Evolutionary conservation across 2,329 filamentous ascomycete species (phyloP).

Genomic region (Nothopassalora personata): DNA sequence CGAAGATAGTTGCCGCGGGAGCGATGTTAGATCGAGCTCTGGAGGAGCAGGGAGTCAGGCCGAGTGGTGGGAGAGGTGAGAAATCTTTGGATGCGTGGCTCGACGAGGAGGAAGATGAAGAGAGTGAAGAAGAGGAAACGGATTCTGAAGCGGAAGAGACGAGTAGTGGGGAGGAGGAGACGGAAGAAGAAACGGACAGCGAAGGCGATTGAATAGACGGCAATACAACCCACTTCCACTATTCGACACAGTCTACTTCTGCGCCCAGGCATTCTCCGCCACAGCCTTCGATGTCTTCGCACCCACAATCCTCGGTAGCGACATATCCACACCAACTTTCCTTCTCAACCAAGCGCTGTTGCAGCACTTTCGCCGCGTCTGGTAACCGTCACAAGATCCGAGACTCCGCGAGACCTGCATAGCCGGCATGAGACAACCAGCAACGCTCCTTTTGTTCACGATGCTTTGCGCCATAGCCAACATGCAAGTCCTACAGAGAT

Average conservation of each 20-base stretch:
- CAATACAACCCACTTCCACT: too few species aligned
- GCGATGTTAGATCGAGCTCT: slow-evolving; percentile 59
- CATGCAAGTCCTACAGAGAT: not conserved
- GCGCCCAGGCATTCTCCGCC: too few species aligned
- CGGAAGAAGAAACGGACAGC: slow-evolving; percentile 40
- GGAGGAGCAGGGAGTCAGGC: slow-evolving; percentile 40
- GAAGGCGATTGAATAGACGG: slow-evolving; percentile 24
- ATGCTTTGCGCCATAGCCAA: not conserved
- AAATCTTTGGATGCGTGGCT: slow-evolving; percentile 94
- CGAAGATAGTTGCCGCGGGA: slow-evolving; percentile 49
- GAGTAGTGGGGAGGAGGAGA: slow-evolving; percentile 43
- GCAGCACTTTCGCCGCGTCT: not conserved
- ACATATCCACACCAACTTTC: too few species aligned
- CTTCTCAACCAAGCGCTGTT: too few species aligned
- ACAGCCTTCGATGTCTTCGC: too few species aligned
- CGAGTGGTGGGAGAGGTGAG: slow-evolving; percentile 50
- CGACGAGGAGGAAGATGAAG: slow-evolving; percentile 59
- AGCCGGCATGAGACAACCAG: not conserved
- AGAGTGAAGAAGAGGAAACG: slow-evolving; percentile 48
- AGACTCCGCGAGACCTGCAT: not conserved
- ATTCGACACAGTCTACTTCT: too few species aligned
- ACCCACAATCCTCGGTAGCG: too few species aligned
- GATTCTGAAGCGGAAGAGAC: slow-evolving; percentile 47
- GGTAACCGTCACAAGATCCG: not conserved
- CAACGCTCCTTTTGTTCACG: not conserved